Evolutionary conservation across 1,284 basidiomycete genomes (phyloP).

Genomic region (Leccinum variabile): DNA sequence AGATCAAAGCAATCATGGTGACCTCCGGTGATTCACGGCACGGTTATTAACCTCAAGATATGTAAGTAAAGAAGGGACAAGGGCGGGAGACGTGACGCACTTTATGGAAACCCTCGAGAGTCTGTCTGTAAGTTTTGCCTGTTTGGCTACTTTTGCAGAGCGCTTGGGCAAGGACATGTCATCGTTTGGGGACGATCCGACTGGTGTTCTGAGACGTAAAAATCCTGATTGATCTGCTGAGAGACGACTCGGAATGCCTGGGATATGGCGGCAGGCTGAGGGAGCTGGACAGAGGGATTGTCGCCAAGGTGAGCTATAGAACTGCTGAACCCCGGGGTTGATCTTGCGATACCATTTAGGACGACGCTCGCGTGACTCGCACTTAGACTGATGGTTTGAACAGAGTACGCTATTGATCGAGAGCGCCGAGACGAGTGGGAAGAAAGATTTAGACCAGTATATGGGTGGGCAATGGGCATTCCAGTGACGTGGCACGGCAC

Average conservation of each 20-base stretch:
- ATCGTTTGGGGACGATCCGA: slow-evolving; percentile 49
- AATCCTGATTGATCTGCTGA: slow-evolving; percentile 54
- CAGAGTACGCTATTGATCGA: no score
- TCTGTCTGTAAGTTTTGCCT: slow-evolving; percentile 42
- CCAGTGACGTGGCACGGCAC: no score
- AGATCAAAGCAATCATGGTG: slow-evolving; percentile 57
- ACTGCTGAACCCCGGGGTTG: slow-evolving; percentile 21
- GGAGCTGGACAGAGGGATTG: slow-evolving; percentile 19
- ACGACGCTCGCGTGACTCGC: slow-evolving; percentile 23
- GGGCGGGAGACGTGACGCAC: slow-evolving; percentile 28
- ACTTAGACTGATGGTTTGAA: slow-evolving; percentile 17
- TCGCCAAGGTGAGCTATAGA: slow-evolving; percentile 24
- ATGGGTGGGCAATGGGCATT: no score
- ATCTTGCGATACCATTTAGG: slow-evolving; percentile 25
- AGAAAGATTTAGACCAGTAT: no score
- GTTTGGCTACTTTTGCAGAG: slow-evolving; percentile 36
- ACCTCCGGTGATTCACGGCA: slow-evolving; percentile 58
- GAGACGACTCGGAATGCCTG: slow-evolving; percentile 40
- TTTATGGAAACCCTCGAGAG: slow-evolving; percentile 44
- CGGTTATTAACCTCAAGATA: slow-evolving; percentile 46
- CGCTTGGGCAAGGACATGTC: slow-evolving; percentile 53
- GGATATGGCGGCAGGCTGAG: slow-evolving; percentile 16
- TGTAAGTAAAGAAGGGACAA: slow-evolving; percentile 6
- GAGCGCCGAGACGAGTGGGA: no score
- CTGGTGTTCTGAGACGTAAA: slow-evolving; percentile 53